Conservation (phyloP, 2,329 filamentous ascomycete genomes). For the Dactylonectria macrodidyma region DNA sequence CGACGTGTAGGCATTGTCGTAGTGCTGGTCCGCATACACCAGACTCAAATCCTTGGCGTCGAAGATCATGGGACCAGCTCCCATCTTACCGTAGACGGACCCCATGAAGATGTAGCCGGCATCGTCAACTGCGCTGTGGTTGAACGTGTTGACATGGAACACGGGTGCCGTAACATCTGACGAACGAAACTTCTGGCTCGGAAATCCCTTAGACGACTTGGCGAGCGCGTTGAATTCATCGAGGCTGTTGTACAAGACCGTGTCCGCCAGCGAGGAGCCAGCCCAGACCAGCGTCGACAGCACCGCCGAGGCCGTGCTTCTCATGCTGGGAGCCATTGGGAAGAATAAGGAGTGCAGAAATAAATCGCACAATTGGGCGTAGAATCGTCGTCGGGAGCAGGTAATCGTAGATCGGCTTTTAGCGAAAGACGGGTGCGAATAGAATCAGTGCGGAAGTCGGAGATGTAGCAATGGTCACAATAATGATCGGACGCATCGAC, state of each 20-base stretch:
- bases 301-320: constrained; percentile 19
- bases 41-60: constrained; percentile 54
- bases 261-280: constrained; percentile 44
- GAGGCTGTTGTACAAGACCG: constrained; percentile 43
- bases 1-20: constrained; percentile 44
- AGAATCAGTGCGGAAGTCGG: constrained; percentile 6
- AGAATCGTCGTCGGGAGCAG: not conserved
- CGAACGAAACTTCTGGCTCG: constrained; percentile 53
- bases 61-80: constrained; percentile 54
- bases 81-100: constrained; percentile 40
- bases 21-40: constrained; percentile 55
- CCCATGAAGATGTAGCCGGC: constrained; percentile 54
- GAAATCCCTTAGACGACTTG: constrained; percentile 46
- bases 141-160: constrained; percentile 53
- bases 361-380: constrained; percentile 7
- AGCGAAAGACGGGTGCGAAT: not conserved
- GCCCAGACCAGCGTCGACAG: constrained; percentile 19
- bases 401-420: not conserved
- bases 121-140: constrained; percentile 45
- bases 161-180: constrained; percentile 52
- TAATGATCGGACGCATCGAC: constrained; percentile 27
- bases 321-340: constrained; percentile 29
- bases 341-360: not conserved
- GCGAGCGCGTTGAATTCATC: constrained; percentile 47
- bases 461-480: constrained; percentile 3